A percentile compares a stretch with the other conserved stretches of the same genome.
These are phyloP conservation scores for Populus hybrid DNA, from an alignment of 441 rosid genomes.

Conservation along the genomic window DNA sequence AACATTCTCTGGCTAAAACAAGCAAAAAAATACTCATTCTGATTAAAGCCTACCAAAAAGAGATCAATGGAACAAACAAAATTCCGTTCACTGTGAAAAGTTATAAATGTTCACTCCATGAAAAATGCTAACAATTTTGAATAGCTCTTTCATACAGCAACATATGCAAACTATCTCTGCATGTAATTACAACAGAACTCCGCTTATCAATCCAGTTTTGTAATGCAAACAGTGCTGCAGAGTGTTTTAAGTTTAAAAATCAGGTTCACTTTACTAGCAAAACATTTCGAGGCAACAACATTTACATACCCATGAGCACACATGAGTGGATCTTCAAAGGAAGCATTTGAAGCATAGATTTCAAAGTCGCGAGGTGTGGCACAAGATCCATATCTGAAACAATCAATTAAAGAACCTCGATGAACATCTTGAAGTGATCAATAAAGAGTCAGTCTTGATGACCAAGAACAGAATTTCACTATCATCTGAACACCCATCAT, in stretches of 20 bases:
- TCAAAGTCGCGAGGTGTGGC: constrained; percentile 67
- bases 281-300: background rate
- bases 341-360: constrained; percentile 71
- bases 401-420: constrained; percentile 1
- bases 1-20: background rate
- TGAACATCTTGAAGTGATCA: background rate
- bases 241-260: background rate
- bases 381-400: constrained; percentile 61
- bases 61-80: background rate
- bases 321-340: constrained; percentile 91
- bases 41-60: background rate
- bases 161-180: background rate
- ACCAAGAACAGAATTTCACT: background rate
- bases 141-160: background rate
- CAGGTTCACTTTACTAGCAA: background rate
- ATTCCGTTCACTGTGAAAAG: background rate
- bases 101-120: background rate
- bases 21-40: background rate
- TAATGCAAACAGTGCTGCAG: background rate
- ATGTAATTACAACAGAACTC: background rate
- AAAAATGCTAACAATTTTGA: background rate
- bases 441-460: background rate
- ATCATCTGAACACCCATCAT: background rate
- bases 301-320: constrained; percentile 68
- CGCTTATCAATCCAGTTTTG: background rate